Evolutionary conservation across 2,329 filamentous ascomycete genomes (phyloP).

Genomic region (Chaetomium globosum): DNA sequence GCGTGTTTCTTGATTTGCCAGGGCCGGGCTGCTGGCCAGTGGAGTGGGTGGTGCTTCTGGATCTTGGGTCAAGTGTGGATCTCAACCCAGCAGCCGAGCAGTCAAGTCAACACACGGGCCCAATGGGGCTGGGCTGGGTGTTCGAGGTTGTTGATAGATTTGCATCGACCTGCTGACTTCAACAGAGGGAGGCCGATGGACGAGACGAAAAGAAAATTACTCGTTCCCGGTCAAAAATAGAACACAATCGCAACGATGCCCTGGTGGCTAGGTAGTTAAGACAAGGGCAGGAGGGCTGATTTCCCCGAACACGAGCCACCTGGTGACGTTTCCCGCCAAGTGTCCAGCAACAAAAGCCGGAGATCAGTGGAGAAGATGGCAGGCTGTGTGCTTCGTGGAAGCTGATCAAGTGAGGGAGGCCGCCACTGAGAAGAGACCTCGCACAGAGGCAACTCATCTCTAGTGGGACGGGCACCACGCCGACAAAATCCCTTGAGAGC

Average conservation of each 20-base stretch:
- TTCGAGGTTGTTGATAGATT: too few relatives aligned
- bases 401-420: constrained; percentile 1
- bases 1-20: constrained; percentile 10
- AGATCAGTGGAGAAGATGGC: constrained; percentile 24
- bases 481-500: neutral
- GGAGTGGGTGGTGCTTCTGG: neutral
- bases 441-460: neutral
- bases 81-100: neutral
- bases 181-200: neutral
- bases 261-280: neutral
- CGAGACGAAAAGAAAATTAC: neutral
- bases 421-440: neutral
- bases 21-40: constrained; percentile 1
- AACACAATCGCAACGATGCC: neutral
- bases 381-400: constrained; percentile 14
- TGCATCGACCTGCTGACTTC: too few relatives aligned
- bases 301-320: constrained; percentile 15
- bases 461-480: too few relatives aligned
- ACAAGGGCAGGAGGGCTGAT: neutral
- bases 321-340: constrained; percentile 26
- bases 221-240: neutral
- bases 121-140: neutral
- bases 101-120: constrained; percentile 6
- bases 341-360: constrained; percentile 8
- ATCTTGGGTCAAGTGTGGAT: neutral